These are phyloP conservation scores for Globisporangium spinosum DNA, from an alignment of 352 stramenopile species.

Conservation along the genomic window DNA sequence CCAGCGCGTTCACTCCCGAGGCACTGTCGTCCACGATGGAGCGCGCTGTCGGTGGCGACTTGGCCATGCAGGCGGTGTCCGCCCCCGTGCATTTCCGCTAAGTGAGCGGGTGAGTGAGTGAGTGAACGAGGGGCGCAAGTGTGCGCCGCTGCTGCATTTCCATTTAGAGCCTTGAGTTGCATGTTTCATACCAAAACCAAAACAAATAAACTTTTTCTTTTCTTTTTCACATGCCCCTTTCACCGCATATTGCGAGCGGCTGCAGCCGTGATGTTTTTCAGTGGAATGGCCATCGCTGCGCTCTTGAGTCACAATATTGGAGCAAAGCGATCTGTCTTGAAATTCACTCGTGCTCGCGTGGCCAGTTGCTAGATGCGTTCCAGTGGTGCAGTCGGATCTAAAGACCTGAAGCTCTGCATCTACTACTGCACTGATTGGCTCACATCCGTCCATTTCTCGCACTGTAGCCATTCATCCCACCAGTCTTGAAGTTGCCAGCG, in stretches of 20 bases:
- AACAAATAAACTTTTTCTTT: background rate
- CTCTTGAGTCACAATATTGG: background rate
- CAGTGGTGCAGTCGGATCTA: background rate
- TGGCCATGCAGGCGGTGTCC: slow-evolving; percentile 36
- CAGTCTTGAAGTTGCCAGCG: background rate
- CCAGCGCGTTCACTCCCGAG: slow-evolving; percentile 41
- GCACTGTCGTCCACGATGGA: slow-evolving; percentile 67
- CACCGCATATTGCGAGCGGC: background rate
- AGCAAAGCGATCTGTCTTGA: background rate
- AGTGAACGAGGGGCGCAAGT: background rate
- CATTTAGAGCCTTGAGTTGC: slow-evolving; percentile 4
- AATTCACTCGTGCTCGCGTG: background rate
- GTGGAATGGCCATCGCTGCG: background rate
- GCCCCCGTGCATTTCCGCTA: slow-evolving; percentile 40
- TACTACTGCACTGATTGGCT: background rate
- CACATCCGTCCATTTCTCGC: background rate
- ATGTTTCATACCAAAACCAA: background rate
- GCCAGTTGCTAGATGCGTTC: background rate
- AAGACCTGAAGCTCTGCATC: background rate
- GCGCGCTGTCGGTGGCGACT: slow-evolving; percentile 62
- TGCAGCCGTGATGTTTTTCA: background rate
- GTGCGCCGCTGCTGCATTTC: background rate
- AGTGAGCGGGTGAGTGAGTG: background rate
- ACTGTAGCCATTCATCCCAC: background rate
- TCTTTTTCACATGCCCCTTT: background rate